These are phyloP conservation scores for Colletotrichum tabaci DNA, from an alignment of 2,329 filamentous ascomycete genomes.

Conservation along the genomic window DNA sequence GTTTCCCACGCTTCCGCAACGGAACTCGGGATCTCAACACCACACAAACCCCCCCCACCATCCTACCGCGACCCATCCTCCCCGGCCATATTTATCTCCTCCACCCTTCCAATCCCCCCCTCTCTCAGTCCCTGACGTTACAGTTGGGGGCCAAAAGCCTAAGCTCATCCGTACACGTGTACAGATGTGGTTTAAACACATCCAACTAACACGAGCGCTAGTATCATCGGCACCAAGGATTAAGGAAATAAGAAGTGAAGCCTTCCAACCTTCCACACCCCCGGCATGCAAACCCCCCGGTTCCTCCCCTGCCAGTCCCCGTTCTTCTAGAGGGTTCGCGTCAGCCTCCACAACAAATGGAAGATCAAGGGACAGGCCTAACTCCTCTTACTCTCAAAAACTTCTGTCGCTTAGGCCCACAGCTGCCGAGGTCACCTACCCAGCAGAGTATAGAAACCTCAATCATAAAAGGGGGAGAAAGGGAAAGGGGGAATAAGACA, in stretches of 20 bases:
- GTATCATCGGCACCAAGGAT: constrained; percentile 27
- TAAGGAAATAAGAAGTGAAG: constrained; percentile 4
- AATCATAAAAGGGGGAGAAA: too few relatives aligned
- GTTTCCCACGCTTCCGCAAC: not conserved
- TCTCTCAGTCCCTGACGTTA: constrained; percentile 3
- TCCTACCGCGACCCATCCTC: not conserved
- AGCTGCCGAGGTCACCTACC: not conserved
- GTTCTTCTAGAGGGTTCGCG: not conserved
- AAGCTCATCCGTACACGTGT: not conserved
- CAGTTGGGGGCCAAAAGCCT: constrained; percentile 23
- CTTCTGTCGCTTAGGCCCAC: not conserved
- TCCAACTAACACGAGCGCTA: constrained; percentile 15
- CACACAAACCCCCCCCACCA: not conserved
- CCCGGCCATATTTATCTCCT: too few relatives aligned
- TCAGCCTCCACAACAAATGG: not conserved
- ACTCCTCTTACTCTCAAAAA: not conserved
- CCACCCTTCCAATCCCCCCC: not conserved
- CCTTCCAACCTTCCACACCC: not conserved
- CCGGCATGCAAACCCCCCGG: constrained; percentile 1
- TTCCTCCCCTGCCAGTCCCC: not conserved
- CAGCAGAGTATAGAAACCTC: too few relatives aligned
- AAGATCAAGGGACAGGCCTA: not conserved
- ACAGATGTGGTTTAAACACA: constrained; percentile 6
- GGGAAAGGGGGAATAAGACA: too few relatives aligned
- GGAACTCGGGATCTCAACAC: constrained; percentile 12